Evolutionary conservation across 805 yeast species (phyloP), one percentile per base, ranked within the genome.

Genomic region (Starmerella scarabaei): DNA sequence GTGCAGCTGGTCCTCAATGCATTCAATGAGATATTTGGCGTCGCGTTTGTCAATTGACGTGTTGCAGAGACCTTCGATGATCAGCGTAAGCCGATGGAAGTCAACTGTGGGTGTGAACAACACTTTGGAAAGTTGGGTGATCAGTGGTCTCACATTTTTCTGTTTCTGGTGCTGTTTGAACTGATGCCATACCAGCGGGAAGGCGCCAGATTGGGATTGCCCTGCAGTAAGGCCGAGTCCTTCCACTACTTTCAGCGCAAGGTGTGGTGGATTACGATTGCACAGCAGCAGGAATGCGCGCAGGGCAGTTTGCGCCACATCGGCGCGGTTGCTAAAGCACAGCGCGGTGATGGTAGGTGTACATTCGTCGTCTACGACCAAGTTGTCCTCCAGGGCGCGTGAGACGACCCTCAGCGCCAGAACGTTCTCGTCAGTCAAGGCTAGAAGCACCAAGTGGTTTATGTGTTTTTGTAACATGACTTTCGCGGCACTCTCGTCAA

Each of bases 301-400:
- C n/a, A 38, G 34, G 5, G 50, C 48, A 4, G 45, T 41, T 21
- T 35, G 45, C 2, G 50, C 24, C 14, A 46, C 32, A 2, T 30
- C 36, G 2, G 37, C 33, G 14, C 29, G 14, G 1, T 12, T 5
- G 11, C 48, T 37, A 18, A 46, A 46, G 33, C 45, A 30, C 19
- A 38, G 21, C 1, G 43, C 12, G 7, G 37, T 33, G 8, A 46
- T 23, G 16, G 41, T 14, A 8, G 47, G 40, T 3, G 37, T 11
- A 16, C 47, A 43, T 11, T 44, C 39, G 14, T 43, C 47, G 7
- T 36, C 43, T 5, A 45, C 50, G 2, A 46, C 30, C 5, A 43
- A 39, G 14, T 36, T 40, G 6, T 46, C 41, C n/a, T 43, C 43
- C 2, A 46, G 23, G 2, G 50, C 50, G 24, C 40, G 43, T 18